Evolutionary conservation across 1,139 yeast genomes (phyloP).

Genomic region (Scheffersomyces illinoinensis): DNA sequence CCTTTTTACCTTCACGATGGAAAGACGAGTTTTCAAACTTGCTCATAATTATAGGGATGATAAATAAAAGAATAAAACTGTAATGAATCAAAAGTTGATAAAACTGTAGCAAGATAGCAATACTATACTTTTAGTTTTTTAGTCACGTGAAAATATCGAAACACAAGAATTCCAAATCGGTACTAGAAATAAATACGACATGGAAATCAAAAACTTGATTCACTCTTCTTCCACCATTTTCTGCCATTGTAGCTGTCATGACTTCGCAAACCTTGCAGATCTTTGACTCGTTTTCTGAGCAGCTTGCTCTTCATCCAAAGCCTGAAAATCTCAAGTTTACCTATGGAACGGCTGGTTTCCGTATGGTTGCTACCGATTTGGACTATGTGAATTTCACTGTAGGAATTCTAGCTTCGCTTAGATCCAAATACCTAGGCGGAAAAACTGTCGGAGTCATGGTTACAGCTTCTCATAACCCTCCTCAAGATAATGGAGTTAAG

Average conservation of each 20-base stretch:
- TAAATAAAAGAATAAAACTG: not conserved
- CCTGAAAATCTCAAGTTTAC: conserved; percentile 50
- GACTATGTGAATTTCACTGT: conserved; percentile 86
- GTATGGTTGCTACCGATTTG: conserved; percentile 68
- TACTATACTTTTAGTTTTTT: too few species aligned
- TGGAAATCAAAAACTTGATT: conserved; percentile 5
- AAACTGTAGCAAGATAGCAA: too few species aligned
- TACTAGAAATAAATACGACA: not conserved
- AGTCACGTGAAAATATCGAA: not conserved
- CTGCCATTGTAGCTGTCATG: conserved; percentile 1
- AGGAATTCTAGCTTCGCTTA: conserved; percentile 76
- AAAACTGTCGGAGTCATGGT: conserved; percentile 87
- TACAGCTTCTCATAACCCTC: conserved; percentile 96
- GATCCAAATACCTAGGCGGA: conserved; percentile 72
- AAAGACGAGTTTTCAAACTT: conserved; percentile 29
- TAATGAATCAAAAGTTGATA: too few species aligned
- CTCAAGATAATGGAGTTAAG: conserved; percentile 94
- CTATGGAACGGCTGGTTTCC: conserved; percentile 97
- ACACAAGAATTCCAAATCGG: not conserved
- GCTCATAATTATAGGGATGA: conserved; percentile 2
- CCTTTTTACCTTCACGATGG: conserved; percentile 29
- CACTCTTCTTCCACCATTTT: not conserved
- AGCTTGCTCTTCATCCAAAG: conserved; percentile 35
- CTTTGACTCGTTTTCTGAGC: conserved; percentile 5
- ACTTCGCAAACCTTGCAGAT: conserved; percentile 6